Conservation (phyloP, 176 grass and related monocot genomes). For the Pharus latifolius region DNA sequence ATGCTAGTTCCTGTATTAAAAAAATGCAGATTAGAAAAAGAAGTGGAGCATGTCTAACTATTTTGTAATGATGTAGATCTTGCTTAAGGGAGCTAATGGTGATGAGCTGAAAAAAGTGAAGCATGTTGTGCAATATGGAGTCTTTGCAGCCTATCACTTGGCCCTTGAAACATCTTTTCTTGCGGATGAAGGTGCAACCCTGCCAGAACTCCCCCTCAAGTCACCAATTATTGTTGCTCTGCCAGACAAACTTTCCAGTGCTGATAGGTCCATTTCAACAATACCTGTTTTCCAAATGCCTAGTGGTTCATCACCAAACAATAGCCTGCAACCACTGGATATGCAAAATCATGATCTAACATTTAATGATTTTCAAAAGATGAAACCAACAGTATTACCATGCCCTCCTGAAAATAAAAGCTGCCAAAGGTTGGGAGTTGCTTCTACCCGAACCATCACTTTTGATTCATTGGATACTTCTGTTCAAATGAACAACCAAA, state of each 20-base stretch:
- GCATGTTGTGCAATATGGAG: constrained; percentile 95
- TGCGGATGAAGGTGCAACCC: constrained; percentile 95
- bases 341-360: constrained; percentile 17
- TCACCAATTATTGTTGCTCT: constrained; percentile 83
- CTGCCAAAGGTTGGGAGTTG: constrained; percentile 1
- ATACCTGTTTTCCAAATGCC: constrained; percentile 51
- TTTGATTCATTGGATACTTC: neutral
- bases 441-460: neutral
- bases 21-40: neutral
- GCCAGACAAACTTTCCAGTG: constrained; percentile 75
- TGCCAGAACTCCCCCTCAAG: constrained; percentile 85
- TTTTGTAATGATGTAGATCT: constrained; percentile 44
- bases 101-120: constrained; percentile 97
- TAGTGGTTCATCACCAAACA: constrained; percentile 30
- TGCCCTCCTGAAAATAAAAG: constrained; percentile 16
- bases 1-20: neutral
- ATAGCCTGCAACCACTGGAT: constrained; percentile 20
- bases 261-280: constrained; percentile 73
- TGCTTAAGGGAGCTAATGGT: constrained; percentile 73
- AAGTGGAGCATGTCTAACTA: constrained; percentile 15
- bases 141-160: constrained; percentile 98
- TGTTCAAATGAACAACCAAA: constrained; percentile 14
- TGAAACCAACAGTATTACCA: constrained; percentile 9
- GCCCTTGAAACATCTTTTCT: constrained; percentile 98
- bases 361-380: constrained; percentile 8